phyloP scores from a whole-genome alignment of 169 alveolate genomes.

The Eimeria falciformis region DNA sequence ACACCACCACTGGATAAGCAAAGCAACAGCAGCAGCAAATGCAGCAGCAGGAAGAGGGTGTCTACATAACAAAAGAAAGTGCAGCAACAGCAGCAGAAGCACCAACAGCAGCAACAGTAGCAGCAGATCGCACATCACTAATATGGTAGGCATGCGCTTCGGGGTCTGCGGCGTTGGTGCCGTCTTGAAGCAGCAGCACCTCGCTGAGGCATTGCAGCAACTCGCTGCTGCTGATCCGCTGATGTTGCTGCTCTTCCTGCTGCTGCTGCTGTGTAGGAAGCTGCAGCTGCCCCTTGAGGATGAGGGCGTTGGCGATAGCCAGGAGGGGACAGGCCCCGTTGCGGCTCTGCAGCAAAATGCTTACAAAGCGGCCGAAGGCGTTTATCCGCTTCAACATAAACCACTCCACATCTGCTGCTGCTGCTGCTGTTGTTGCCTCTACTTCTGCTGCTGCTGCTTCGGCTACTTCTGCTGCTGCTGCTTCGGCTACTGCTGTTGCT shows the following conservation, averaged over 20 bases:
- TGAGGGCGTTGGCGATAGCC: background rate
- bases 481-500: background rate
- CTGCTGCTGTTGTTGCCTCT: background rate
- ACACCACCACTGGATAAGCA: background rate
- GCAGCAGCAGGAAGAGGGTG: background rate
- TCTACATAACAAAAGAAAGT: background rate
- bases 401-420: too few species aligned
- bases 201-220: background rate
- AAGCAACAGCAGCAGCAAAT: background rate
- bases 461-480: background rate
- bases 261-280: background rate
- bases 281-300: background rate
- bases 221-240: slow-evolving; percentile 33
- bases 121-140: background rate
- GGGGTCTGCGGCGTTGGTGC: background rate
- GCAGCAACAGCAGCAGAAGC: background rate
- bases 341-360: background rate
- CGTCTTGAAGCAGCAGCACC: background rate
- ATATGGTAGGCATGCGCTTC: background rate
- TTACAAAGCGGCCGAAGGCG: background rate
- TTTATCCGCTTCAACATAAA: too few species aligned
- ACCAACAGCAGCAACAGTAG: slow-evolving; percentile 15
- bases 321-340: background rate
- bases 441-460: background rate
- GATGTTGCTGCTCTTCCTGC: background rate